phyloP scores from a whole-genome alignment of 2,329 filamentous ascomycete genomes.

The Thelonectria rubi region DNA sequence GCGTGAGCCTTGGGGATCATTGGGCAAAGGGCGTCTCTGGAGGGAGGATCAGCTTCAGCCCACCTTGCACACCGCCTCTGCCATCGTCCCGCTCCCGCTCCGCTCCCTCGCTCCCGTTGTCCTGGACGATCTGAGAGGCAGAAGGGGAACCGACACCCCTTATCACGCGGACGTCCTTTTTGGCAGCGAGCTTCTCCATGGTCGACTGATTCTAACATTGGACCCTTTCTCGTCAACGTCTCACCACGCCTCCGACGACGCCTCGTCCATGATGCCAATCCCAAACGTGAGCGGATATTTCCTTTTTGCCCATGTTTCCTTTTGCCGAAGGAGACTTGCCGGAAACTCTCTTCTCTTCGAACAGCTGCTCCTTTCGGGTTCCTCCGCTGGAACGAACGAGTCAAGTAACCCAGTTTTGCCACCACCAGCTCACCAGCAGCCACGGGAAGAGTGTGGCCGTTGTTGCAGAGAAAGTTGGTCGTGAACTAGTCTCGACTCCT shows the following conservation, averaged over 20 bases:
- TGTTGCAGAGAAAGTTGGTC: not conserved
- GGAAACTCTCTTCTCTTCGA: not conserved
- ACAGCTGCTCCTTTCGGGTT: slow-evolving; percentile 18
- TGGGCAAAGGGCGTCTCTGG: slow-evolving; percentile 1
- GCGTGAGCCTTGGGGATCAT: slow-evolving; percentile 17
- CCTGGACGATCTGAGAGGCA: slow-evolving; percentile 32
- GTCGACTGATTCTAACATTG: slow-evolving; percentile 13
- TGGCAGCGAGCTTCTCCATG: slow-evolving; percentile 17
- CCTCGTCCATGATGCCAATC: slow-evolving; percentile 4
- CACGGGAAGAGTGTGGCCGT: slow-evolving; percentile 28
- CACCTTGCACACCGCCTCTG: slow-evolving; percentile 41
- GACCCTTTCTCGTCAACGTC: slow-evolving; percentile 21
- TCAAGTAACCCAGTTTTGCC: slow-evolving; percentile 37
- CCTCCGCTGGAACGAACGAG: slow-evolving; percentile 26
- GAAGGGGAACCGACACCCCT: not conserved
- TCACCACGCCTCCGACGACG: slow-evolving; percentile 7
- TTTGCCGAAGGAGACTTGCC: not conserved
- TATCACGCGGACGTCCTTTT: slow-evolving; percentile 25
- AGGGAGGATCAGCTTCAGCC: slow-evolving; percentile 32
- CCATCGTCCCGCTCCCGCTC: slow-evolving; percentile 41
- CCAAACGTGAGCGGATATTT: slow-evolving; percentile 5
- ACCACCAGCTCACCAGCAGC: slow-evolving; percentile 40
- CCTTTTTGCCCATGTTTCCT: slow-evolving; percentile 4
- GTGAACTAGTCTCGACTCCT: not conserved
- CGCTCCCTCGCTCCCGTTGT: slow-evolving; percentile 40